phyloP scores from a whole-genome alignment of 2,329 filamentous ascomycete species.

The Helotiales sp. region DNA sequence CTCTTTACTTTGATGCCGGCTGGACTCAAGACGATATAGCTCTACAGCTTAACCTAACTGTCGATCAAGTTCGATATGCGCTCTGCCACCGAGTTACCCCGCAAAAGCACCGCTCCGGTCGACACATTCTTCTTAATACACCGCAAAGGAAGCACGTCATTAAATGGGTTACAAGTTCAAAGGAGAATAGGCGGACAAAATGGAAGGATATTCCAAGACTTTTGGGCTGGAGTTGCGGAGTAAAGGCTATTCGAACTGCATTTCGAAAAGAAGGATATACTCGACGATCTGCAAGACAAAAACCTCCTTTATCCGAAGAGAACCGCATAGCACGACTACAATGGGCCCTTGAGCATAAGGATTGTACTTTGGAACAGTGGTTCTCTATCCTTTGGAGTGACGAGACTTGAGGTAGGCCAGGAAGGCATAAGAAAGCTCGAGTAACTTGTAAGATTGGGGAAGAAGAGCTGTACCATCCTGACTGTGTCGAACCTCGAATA shows the following conservation, averaged over 20 bases:
- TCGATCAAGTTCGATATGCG: too few relatives aligned
- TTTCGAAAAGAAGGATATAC: neutral
- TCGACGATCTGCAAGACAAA: neutral
- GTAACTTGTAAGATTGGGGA: neutral
- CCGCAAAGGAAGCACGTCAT: neutral
- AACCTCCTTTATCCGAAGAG: neutral
- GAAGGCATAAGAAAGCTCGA: neutral
- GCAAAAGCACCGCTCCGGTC: too few relatives aligned
- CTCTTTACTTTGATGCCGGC: too few relatives aligned
- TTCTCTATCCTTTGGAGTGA: neutral
- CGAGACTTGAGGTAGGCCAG: neutral
- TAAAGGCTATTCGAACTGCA: neutral
- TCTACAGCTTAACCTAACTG: too few relatives aligned
- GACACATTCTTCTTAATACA: too few relatives aligned
- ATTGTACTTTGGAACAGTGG: neutral
- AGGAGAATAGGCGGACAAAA: neutral
- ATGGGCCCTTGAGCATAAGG: neutral
- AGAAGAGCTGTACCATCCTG: neutral
- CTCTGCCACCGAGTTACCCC: too few relatives aligned
- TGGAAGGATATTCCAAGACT: neutral
- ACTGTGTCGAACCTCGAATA: too few relatives aligned
- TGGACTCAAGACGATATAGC: too few relatives aligned
- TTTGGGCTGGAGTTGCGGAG: neutral
- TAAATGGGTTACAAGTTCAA: neutral
- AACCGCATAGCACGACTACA: neutral